Evolutionary conservation across 208 protist genomes (phyloP), one percentile per base, ranked within the genome.

Genomic region (Blastocrithidia nonstop): DNA sequence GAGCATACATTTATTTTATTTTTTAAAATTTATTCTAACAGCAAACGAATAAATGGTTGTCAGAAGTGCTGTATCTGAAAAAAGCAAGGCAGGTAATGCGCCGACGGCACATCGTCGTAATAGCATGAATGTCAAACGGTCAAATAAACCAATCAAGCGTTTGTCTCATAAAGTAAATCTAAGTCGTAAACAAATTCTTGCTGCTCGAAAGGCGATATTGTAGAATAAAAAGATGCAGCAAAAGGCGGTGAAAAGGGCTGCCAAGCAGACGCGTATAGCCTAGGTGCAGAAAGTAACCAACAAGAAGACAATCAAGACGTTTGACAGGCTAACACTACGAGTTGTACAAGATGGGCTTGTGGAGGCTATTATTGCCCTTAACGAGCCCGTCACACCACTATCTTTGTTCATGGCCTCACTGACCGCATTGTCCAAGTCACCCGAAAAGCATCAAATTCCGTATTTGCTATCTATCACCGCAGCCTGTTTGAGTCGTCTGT

Each of bases 341-440:
- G 67, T 63, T 11, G 76, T 91, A 23, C 82, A 88, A 41, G 76
- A 78, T 1, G 82, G 82, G 11, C 50, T 91, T 19, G 66, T 65
- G 16, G 64, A 61, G 24, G 79, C 73, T 19, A 87, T 91, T 50
- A 35, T 61, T 23, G 45, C 46, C 21, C 71, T 91, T 7, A 57
- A 62, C 0, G 71, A 91, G 50, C 44, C 48, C 8, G 71, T 88
- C 2, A 73, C 56, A 24, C 77, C 82, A 4, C 67, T 87, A 2
- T 71, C 82, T 7, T 61, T 91, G 31, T 87, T 85, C 60, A 84
- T 91, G 65, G 71, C 59, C 11, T 71, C 82, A 38, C 76, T 56
- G 40, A 83, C 78, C 0, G 74, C 82, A 0, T 51, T 81, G 2
- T 64, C 67, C 11, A 65, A 61, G 39, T 48, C 66, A 7, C 57